Evolutionary conservation across 2,329 filamentous ascomycete species (phyloP).

Genomic region (Fusarium sarcochroum): DNA sequence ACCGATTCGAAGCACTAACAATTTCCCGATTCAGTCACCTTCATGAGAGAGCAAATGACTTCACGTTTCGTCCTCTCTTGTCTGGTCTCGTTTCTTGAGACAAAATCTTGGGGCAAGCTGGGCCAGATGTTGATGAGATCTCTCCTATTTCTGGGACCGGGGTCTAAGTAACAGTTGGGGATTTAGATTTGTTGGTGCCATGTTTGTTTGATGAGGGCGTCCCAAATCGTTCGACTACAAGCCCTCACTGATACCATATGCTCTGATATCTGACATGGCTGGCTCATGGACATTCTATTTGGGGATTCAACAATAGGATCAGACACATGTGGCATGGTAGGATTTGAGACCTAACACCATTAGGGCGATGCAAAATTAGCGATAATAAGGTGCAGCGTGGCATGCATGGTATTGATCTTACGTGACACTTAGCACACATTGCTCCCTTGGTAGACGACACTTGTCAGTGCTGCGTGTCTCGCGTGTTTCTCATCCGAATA

Average conservation of each 20-base stretch:
- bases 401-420: not conserved
- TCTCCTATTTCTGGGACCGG: slow-evolving; percentile 14
- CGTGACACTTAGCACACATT: not conserved
- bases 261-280: slow-evolving; percentile 40
- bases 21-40: slow-evolving; percentile 31
- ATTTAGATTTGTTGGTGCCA: slow-evolving; percentile 39
- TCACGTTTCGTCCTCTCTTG: not conserved
- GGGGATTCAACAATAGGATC: not conserved
- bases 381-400: not conserved
- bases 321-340: slow-evolving; percentile 15
- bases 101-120: slow-evolving; percentile 15
- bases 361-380: not conserved
- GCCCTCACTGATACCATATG: slow-evolving; percentile 30
- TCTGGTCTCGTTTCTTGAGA: not conserved
- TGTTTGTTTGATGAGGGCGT: slow-evolving; percentile 31
- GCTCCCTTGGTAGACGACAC: not conserved
- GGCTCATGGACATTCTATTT: slow-evolving; percentile 12
- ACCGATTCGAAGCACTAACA: slow-evolving; percentile 41
- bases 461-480: not conserved
- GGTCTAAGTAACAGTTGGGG: slow-evolving; percentile 23
- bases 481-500: not conserved
- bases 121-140: slow-evolving; percentile 11
- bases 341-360: slow-evolving; percentile 1
- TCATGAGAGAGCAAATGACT: not conserved
- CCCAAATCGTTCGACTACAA: slow-evolving; percentile 43